These are phyloP conservation scores for Globisporangium mamillatum DNA, from an alignment of 352 stramenopile genomes.

Conservation along the genomic window DNA sequence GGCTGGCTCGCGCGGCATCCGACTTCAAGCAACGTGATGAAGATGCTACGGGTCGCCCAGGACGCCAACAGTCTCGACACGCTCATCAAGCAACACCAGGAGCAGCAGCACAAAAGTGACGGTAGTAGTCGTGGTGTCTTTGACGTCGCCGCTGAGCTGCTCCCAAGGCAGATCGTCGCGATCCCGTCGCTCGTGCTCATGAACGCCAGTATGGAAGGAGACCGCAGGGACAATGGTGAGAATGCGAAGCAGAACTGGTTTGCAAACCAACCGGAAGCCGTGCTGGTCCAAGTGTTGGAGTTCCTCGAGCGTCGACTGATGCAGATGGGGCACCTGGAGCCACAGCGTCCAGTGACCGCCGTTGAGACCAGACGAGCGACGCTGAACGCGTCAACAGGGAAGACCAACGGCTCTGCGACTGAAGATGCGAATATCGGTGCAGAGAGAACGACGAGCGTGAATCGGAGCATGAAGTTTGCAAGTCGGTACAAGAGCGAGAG, in stretches of 20 bases:
- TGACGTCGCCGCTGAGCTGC: not conserved
- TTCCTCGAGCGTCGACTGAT: slow-evolving; percentile 13
- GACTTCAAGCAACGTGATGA: not conserved
- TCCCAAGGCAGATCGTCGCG: slow-evolving; percentile 14
- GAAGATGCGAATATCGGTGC: not conserved
- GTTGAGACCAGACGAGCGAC: not conserved
- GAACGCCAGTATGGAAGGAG: not conserved
- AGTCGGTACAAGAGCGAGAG: not conserved
- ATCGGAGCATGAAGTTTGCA: slow-evolving; percentile 8
- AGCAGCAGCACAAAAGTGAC: not conserved
- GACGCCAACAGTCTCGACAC: slow-evolving; percentile 15
- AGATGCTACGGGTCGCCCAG: slow-evolving; percentile 14
- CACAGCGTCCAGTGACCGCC: not conserved
- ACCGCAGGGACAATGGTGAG: not conserved
- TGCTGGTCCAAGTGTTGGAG: slow-evolving; percentile 11
- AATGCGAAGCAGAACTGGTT: slow-evolving; percentile 7
- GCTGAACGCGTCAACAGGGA: not conserved
- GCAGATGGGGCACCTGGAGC: slow-evolving; percentile 7
- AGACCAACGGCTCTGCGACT: not conserved
- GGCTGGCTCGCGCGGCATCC: slow-evolving; percentile 16
- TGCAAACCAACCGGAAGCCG: not conserved
- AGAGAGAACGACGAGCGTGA: not conserved
- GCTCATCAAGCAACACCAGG: not conserved
- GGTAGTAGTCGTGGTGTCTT: not conserved
- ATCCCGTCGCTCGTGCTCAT: slow-evolving; percentile 16